Conservation (phyloP, 2,329 filamentous ascomycete species). For the Cercospora sp. region DNA sequence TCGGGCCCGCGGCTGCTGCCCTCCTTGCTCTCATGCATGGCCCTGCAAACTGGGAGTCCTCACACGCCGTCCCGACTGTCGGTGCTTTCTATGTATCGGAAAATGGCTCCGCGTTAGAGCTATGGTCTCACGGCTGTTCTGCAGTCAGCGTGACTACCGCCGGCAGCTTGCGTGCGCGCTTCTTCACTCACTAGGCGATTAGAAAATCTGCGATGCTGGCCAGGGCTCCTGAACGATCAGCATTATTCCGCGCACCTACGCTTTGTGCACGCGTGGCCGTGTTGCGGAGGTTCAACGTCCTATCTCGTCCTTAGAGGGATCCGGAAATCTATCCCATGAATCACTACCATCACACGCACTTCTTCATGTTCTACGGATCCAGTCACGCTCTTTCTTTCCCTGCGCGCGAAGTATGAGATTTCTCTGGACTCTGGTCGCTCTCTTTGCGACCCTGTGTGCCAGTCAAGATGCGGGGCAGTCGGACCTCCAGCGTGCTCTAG, state of each 20-base stretch:
- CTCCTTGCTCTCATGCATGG: background rate
- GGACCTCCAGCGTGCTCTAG: conserved; percentile 14
- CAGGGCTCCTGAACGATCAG: background rate
- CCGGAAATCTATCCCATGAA: background rate
- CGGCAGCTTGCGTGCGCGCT: background rate
- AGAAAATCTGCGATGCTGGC: background rate
- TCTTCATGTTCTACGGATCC: background rate
- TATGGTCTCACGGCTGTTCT: background rate
- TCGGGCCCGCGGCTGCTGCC: background rate
- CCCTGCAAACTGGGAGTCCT: background rate
- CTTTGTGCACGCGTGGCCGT: background rate
- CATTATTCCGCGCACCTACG: background rate
- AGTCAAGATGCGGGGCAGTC: conserved; percentile 21
- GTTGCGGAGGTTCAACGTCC: background rate
- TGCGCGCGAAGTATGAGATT: conserved; percentile 16
- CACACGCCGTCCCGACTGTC: background rate
- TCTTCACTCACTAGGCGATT: background rate
- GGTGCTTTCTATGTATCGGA: background rate
- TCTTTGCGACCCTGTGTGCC: conserved; percentile 13
- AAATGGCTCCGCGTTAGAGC: background rate
- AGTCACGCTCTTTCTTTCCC: background rate
- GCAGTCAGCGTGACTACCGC: background rate
- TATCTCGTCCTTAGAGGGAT: background rate
- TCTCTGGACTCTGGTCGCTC: conserved; percentile 9
- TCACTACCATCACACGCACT: background rate